Evolutionary conservation across 1,139 yeast species (phyloP).

Genomic region (Nadsonia commutata): DNA sequence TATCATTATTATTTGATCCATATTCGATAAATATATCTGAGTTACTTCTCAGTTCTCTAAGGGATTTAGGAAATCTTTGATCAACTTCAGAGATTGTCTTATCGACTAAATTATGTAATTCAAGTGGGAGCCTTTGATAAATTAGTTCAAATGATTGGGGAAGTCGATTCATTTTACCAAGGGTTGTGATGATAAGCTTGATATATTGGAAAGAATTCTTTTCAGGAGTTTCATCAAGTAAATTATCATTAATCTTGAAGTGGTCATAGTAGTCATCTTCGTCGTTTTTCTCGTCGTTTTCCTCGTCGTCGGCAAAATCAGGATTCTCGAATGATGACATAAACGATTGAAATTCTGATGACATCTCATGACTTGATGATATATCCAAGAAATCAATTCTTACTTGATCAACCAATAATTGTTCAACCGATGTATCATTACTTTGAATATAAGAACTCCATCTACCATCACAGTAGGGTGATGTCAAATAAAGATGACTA

Average conservation of each 20-base stretch:
- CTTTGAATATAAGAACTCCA: constrained; percentile 21
- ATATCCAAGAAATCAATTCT: constrained; percentile 17
- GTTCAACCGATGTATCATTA: constrained; percentile 16
- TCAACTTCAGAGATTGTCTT: constrained; percentile 53
- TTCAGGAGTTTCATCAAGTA: constrained; percentile 20
- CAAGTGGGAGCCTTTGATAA: constrained; percentile 32
- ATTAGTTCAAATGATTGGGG: constrained; percentile 47
- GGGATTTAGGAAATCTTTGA: constrained; percentile 31
- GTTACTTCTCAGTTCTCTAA: constrained; percentile 12
- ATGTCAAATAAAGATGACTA: constrained; percentile 54
- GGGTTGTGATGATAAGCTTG: constrained; percentile 39
- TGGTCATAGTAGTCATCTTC: constrained; percentile 9
- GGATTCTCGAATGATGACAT: constrained; percentile 16
- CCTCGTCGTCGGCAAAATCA: constrained; percentile 10
- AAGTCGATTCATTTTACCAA: constrained; percentile 48
- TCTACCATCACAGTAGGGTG: constrained; percentile 24
- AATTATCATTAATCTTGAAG: constrained; percentile 14
- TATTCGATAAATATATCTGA: constrained; percentile 11
- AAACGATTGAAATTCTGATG: constrained; percentile 28
- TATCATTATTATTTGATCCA: constrained; percentile 26
- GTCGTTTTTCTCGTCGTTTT: constrained; percentile 14
- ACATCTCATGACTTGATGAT: constrained; percentile 14
- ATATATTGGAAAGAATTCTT: constrained; percentile 43
- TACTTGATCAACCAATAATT: constrained; percentile 19
- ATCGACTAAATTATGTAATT: constrained; percentile 39